Evolutionary conservation across 2,329 filamentous ascomycete species (phyloP), one percentile per base, ranked within the genome.

Genomic region (Trichoderma sp.): DNA sequence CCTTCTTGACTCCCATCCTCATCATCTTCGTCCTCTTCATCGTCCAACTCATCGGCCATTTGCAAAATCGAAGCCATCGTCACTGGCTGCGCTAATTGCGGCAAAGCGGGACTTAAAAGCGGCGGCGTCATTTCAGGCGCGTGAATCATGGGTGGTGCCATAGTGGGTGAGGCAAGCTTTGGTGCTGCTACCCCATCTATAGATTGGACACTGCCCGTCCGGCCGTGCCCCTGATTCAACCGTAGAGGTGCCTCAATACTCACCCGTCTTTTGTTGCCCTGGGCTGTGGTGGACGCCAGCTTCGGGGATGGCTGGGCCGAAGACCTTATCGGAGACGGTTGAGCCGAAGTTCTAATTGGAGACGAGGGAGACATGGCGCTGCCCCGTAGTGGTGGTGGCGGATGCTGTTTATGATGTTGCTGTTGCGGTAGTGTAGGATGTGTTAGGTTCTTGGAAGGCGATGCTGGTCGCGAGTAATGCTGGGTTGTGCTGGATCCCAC

Each of bases 41-140:
- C 81, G 5, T 76, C 79, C 23, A 87, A 76, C 9, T 88, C 87
- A 15, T 89, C 88, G 2, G 85, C 85, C 2, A 84, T 84, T 77
- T 89, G 87, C 15, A 90, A 80, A 61, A 89, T 85, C 0, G 86
- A 88, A 1, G 87, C 86, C 78, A 90, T 84, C 5, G 86, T 85
- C 74, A 87, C 79, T 36, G 64, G 64, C 50, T 67, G 64, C 15
- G 83, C 77, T 11, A 78, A 76, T 66, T 79, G 79, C 0, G 74
- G 70, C 3, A 76, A 36, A n/a, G 75, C 78, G 13, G 81, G 79
- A 23, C 67, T 69, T 13, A 69, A 9, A 20, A 69, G 67, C 8
- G 67, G 67, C 36, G 57, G 67, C 32, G 77, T 81, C 43, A 75
- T 74, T 12, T 80, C 78, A 0, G 82, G 82, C 2, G 84, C 84